phyloP scores from a whole-genome alignment of 495 filamentous ascomycete species.

The Pyrenopolyporus hunteri region DNA sequence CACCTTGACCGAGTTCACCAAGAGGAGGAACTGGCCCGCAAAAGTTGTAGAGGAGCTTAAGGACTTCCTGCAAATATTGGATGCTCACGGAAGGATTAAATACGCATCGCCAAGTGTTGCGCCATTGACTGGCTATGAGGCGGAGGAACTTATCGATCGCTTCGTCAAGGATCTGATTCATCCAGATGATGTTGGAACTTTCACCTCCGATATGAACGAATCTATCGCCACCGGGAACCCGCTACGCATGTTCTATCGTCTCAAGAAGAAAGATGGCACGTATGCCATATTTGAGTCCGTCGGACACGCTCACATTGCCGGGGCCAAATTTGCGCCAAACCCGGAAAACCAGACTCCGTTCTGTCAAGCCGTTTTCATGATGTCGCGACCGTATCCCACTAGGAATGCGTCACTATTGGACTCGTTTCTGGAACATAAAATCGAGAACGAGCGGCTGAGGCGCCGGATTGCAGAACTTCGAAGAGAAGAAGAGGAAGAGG shows the following conservation, averaged over 20 bases:
- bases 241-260: slow-evolving; percentile 87
- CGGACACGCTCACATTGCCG: slow-evolving; percentile 87
- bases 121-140: slow-evolving; percentile 75
- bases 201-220: slow-evolving; percentile 88
- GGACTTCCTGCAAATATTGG: slow-evolving; percentile 87
- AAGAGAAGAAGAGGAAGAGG: slow-evolving; percentile 79
- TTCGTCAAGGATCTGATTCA: slow-evolving; percentile 84
- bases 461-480: slow-evolving; percentile 85
- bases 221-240: slow-evolving; percentile 81
- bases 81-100: slow-evolving; percentile 78
- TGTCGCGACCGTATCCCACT: slow-evolving; percentile 89
- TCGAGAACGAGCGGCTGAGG: slow-evolving; percentile 89
- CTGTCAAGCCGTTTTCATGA: slow-evolving; percentile 92
- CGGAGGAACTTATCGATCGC: slow-evolving; percentile 71
- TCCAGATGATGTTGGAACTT: slow-evolving; percentile 83
- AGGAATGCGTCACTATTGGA: slow-evolving; percentile 84
- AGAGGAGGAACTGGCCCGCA: slow-evolving; percentile 86
- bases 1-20: slow-evolving; percentile 80
- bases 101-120: slow-evolving; percentile 84
- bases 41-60: slow-evolving; percentile 87
- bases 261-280: slow-evolving; percentile 74
- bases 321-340: slow-evolving; percentile 68
- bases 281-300: slow-evolving; percentile 86
- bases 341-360: slow-evolving; percentile 66
- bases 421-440: slow-evolving; percentile 96